Conservation (phyloP, 306 rosid species). For the Cyclanthera cordifolia region DNA sequence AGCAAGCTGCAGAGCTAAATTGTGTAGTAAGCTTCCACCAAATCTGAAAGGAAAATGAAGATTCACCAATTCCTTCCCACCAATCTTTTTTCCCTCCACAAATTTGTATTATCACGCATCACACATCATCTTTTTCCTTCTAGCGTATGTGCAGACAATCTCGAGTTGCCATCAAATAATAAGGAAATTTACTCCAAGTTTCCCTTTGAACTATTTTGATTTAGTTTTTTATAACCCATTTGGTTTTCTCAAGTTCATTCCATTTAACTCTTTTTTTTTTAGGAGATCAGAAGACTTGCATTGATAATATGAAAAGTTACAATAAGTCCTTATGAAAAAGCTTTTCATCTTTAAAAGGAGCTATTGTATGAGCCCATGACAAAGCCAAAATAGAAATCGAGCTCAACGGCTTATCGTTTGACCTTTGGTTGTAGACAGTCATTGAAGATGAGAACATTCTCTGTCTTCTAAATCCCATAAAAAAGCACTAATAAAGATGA, state of each 20-base stretch:
- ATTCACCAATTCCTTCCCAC: not conserved
- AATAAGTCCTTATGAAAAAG: too few relatives aligned
- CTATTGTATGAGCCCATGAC: too few relatives aligned
- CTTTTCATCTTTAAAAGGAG: too few relatives aligned
- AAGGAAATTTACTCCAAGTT: not conserved
- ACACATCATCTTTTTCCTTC: not conserved
- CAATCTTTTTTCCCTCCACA: not conserved
- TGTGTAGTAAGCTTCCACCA: not conserved
- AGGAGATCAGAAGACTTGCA: too few relatives aligned
- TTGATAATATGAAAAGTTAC: too few relatives aligned
- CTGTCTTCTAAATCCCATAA: too few relatives aligned
- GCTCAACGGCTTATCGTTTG: too few relatives aligned
- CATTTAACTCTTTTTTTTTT: not conserved
- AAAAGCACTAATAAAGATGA: too few relatives aligned
- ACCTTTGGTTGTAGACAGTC: too few relatives aligned
- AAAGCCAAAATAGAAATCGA: too few relatives aligned
- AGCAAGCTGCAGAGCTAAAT: not conserved
- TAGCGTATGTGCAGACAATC: not conserved
- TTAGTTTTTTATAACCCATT: not conserved
- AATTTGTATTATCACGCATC: not conserved
- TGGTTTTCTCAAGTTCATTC: not conserved
- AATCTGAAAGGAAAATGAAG: not conserved
- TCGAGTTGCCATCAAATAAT: not conserved
- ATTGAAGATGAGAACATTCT: too few relatives aligned
- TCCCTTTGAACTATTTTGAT: not conserved